Base-by-base conservation (phyloP, 202 grass and related monocot genomes). In the Brachypodium distachyon region DNA sequence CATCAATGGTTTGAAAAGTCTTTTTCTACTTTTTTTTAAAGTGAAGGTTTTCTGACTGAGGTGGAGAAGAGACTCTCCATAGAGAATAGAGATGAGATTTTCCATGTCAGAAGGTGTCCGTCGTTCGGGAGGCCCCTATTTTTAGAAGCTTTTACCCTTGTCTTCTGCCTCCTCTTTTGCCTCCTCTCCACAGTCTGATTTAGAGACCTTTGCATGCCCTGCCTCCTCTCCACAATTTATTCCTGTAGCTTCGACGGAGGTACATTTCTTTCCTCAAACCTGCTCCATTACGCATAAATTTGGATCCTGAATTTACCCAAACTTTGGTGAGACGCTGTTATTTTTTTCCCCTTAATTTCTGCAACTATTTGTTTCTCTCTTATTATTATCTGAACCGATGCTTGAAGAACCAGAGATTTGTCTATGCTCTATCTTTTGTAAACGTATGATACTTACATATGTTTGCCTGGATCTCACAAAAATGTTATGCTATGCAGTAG, bases 141-240 rank as follows among this genome's bases (percentile, higher is more conserved):
- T 77, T 89, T 85, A 67, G 82, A 48, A 56, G n/a, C 3, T 34
- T 60, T 77, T 64, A 41, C 12, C 77, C 57, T 62, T 71, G 70
- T 48, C 65, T 68, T 19, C 47, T 16, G 71, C 56, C 64, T 68
- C 64, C 64, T 46, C 64, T n/a, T 69, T 89, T 84, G 31, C 49
- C 86, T 85, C 82, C 77, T 77, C 72, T 85, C 86, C 82, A 67
- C 77, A 61, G 57, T 84, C 49, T 84, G 71, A 81, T 84, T 84
- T 81, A 77, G 86, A 12, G 71, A 65, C 59, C 67, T 12, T 67
- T 47, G 64, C 64, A 77, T 67, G 67, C 48, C 57, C 76, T 75
- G 57, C 39, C 38, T 77, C 64, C 51, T 81, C 26, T 59, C 48
- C 19, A 43, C 76, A 32, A 19, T 72, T 76, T 63, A 43, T 40